Conservation (phyloP, 2,329 filamentous ascomycete genomes). For the Penicillium sp. region DNA sequence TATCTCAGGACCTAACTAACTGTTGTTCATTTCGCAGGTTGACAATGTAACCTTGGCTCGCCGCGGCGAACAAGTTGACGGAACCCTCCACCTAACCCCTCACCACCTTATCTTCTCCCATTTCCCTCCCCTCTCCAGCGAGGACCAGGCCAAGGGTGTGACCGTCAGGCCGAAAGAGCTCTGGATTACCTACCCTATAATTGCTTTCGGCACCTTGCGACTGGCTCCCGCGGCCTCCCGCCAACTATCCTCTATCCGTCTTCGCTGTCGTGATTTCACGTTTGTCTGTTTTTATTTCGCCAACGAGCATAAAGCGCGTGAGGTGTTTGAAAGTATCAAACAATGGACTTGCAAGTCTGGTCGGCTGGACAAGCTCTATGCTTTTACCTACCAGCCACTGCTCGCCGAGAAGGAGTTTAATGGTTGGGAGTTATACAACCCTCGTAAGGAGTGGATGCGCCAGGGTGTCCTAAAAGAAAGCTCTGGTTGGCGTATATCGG, state of each 20-base stretch:
- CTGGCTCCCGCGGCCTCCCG: slow-evolving; percentile 69
- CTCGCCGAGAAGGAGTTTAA: slow-evolving; percentile 71
- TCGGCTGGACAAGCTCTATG: slow-evolving; percentile 83
- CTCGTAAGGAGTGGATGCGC: slow-evolving; percentile 78
- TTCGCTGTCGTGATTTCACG: slow-evolving; percentile 90
- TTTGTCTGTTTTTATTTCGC: slow-evolving; percentile 89
- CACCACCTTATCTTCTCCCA: slow-evolving; percentile 67
- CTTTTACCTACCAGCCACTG: slow-evolving; percentile 79
- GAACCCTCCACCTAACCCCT: slow-evolving; percentile 62
- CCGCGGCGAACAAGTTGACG: slow-evolving; percentile 56
- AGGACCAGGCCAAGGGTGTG: slow-evolving; percentile 42
- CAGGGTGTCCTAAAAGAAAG: slow-evolving; percentile 84
- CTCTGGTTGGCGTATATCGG: slow-evolving; percentile 83
- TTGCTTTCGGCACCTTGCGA: slow-evolving; percentile 75
- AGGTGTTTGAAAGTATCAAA: slow-evolving; percentile 85
- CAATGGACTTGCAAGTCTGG: slow-evolving; percentile 77
- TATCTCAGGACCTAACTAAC: not conserved
- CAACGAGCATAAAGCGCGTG: slow-evolving; percentile 71
- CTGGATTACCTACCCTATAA: slow-evolving; percentile 95
- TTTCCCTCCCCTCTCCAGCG: slow-evolving; percentile 45
- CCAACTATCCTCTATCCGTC: slow-evolving; percentile 76
- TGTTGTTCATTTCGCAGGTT: slow-evolving; percentile 35
- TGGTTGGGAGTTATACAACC: slow-evolving; percentile 83
- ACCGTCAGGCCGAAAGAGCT: slow-evolving; percentile 64
- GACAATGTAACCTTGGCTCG: slow-evolving; percentile 61